Evolutionary conservation across 2,329 filamentous ascomycete species (phyloP), one percentile per base, ranked within the genome.

Genomic region (Trichophaea hybrida): DNA sequence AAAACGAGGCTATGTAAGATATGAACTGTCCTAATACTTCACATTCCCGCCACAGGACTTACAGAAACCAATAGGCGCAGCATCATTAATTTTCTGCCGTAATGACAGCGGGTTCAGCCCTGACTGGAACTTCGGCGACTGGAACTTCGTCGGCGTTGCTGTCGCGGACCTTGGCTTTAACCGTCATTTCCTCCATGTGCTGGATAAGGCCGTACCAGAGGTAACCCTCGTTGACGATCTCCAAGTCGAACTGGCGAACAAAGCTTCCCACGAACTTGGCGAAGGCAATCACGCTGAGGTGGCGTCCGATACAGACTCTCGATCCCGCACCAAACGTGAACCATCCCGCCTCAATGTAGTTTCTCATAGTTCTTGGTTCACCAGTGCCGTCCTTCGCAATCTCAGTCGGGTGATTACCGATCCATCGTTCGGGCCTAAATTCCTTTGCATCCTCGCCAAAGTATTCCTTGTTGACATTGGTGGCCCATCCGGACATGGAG

Each of bases 401-500:
- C 55, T 64, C 55, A 7, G 61, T 65, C 5, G 63, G 63, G 15
- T 65, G 63, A 12, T 61, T 49, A 1, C 60, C 64, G 2, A 75
- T 62, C 75, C 74, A 76, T n/a, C 75, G 68, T 58, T 75, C 74
- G 0, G 77, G 78, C 8, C 71, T 68, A 63, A 76, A 80, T 0
- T 65, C 51, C 6, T 70, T 68, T 1, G 75, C 73, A 53, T 76
- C 72, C 0, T 66, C 56, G 0, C 73, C 73, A 65, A 77, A 80
- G n/a, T 78, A 71, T 0, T 59, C 59, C 13, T 69, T 68, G 57
- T 77, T 68, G 24, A 74, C 71, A 66, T 78, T 75, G 4, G 73
- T 71, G 15, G 76, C 69, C 71, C 74, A 75, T 32, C 70, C 63
- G 55, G 75, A 76, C 55, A 76, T 69, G 0, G 75, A 75, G 6